phyloP scores from a whole-genome alignment of 2,329 filamentous ascomycete species.

The Penicillium palitans region DNA sequence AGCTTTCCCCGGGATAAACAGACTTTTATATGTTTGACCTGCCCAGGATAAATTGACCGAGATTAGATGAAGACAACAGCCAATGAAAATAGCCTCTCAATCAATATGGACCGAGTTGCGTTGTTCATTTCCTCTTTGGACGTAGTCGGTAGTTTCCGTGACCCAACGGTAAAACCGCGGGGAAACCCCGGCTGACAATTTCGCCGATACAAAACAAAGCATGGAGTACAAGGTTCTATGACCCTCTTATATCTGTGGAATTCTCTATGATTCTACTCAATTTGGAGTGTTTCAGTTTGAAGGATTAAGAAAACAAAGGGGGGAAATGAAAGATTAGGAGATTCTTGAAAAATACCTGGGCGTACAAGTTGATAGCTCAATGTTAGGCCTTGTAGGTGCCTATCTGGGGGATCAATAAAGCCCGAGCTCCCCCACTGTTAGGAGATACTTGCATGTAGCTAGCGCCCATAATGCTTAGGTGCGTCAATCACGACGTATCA shows the following conservation, averaged over 20 bases:
- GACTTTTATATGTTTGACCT: background rate
- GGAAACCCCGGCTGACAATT: conserved; percentile 7
- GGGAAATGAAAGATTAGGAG: too few species aligned
- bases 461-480: background rate
- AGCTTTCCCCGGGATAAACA: background rate
- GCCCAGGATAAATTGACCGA: background rate
- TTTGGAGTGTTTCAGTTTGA: background rate
- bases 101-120: background rate
- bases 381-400: background rate
- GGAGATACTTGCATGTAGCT: background rate
- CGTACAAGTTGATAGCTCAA: background rate
- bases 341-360: background rate
- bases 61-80: background rate
- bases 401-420: background rate
- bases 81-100: background rate
- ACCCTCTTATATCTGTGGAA: background rate
- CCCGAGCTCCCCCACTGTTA: background rate
- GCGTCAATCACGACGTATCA: too few species aligned
- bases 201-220: background rate
- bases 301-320: too few species aligned
- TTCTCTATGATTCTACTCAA: background rate
- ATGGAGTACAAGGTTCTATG: too few species aligned
- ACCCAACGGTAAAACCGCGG: conserved; percentile 10
- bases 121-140: conserved; percentile 8
- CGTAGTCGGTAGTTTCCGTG: conserved; percentile 1